Percentiles rank a stretch among this genome's conserved stretches.
phyloP scores from a whole-genome alignment of 768 basidiomycete genomes.

The Russula olivacea region DNA sequence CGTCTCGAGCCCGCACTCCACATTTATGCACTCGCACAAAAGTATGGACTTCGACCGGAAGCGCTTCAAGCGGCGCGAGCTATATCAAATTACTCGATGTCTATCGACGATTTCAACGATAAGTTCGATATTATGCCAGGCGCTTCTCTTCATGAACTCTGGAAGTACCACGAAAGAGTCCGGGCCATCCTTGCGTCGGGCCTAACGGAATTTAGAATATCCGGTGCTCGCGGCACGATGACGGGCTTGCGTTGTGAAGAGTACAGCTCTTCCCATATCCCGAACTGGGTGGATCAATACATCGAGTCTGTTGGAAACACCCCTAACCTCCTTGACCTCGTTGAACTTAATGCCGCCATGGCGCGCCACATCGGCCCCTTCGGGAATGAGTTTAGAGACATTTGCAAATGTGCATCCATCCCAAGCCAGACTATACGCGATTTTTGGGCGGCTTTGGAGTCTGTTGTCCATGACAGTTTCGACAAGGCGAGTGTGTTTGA shows the following conservation, averaged over 20 bases:
- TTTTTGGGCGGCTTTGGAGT: slow-evolving; percentile 1
- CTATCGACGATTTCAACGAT: neutral
- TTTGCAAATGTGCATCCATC: neutral
- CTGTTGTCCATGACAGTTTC: neutral
- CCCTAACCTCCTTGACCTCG: neutral
- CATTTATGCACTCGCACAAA: slow-evolving; percentile 1
- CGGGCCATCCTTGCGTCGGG: neutral
- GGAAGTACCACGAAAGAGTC: slow-evolving; percentile 6
- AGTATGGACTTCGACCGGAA: neutral
- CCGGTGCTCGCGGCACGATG: too few relatives aligned
- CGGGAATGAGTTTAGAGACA: neutral
- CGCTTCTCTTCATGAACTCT: slow-evolving; percentile 1
- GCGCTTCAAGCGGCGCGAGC: too few relatives aligned
- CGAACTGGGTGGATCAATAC: neutral
- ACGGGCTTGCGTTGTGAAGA: neutral
- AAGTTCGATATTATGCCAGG: neutral
- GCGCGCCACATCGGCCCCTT: neutral
- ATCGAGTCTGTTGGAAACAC: neutral
- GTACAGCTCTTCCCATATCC: neutral
- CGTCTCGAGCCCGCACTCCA: neutral
- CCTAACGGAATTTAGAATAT: neutral
- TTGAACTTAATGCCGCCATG: neutral
- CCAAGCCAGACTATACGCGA: neutral
- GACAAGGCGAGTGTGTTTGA: neutral
- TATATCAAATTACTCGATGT: neutral